A percentile compares a stretch with the other conserved stretches of the same genome.
Conservation (phyloP, 2,329 filamentous ascomycete genomes). For the Juglanconis sp. region DNA sequence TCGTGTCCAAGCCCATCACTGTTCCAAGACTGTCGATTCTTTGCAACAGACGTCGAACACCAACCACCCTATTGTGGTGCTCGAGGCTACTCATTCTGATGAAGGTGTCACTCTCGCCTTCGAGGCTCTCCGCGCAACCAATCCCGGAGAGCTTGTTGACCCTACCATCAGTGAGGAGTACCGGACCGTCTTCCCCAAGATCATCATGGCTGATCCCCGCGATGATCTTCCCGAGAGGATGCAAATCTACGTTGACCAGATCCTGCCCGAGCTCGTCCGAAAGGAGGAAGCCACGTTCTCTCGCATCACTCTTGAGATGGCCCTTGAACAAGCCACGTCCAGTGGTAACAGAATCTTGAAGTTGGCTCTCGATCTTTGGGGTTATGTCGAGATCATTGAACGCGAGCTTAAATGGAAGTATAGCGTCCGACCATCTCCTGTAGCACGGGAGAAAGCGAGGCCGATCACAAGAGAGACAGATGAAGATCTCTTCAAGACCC, state of each 20-base stretch:
- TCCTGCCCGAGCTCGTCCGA: conserved; percentile 55
- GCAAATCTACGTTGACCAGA: conserved; percentile 58
- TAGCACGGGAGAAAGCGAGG: conserved; percentile 36
- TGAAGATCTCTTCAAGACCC: conserved; percentile 56
- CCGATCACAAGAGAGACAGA: conserved; percentile 53
- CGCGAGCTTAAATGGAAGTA: conserved; percentile 61
- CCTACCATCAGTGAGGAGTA: conserved; percentile 32
- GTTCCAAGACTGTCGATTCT: conserved; percentile 56
- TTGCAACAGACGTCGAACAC: conserved; percentile 50
- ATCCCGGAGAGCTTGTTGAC: conserved; percentile 29
- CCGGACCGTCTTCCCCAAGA: conserved; percentile 32
- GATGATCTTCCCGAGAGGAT: conserved; percentile 59
- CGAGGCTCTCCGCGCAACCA: conserved; percentile 38
- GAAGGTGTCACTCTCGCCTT: conserved; percentile 42
- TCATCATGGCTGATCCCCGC: conserved; percentile 58
- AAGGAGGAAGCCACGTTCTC: conserved; percentile 60
- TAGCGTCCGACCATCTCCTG: conserved; percentile 42
- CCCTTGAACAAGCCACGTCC: conserved; percentile 41
- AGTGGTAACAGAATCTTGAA: conserved; percentile 53
- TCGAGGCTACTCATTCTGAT: conserved; percentile 58
- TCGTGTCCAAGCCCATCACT: conserved; percentile 60
- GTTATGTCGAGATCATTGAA: conserved; percentile 62
- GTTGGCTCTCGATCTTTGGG: conserved; percentile 62
- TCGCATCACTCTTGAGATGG: conserved; percentile 53
- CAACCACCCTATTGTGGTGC: conserved; percentile 44